Percentiles rank a stretch among this genome's conserved stretches.
These are phyloP conservation scores for Tolypocladium amazonense DNA, from an alignment of 2,329 filamentous ascomycete genomes.

Conservation along the genomic window DNA sequence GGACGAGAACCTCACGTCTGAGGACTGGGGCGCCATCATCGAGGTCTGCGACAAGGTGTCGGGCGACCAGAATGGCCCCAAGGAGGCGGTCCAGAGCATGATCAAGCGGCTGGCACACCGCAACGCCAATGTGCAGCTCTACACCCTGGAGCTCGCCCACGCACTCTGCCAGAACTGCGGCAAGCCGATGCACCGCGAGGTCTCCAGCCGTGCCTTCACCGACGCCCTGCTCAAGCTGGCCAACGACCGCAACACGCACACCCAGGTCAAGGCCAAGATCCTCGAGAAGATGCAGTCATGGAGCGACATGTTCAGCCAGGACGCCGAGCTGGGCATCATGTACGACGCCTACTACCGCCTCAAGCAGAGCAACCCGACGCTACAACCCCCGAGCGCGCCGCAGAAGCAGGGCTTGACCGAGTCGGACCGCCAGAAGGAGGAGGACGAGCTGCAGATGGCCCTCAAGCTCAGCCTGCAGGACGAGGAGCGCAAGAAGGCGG, in stretches of 20 bases:
- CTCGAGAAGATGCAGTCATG: slow-evolving; percentile 93
- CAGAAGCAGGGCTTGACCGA: slow-evolving; percentile 89
- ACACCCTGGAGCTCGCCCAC: slow-evolving; percentile 89
- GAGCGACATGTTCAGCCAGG: slow-evolving; percentile 85
- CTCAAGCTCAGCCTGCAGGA: slow-evolving; percentile 88
- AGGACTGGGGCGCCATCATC: slow-evolving; percentile 59
- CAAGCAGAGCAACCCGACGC: slow-evolving; percentile 73
- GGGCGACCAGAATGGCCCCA: slow-evolving; percentile 48
- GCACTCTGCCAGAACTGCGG: slow-evolving; percentile 89
- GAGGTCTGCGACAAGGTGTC: slow-evolving; percentile 52
- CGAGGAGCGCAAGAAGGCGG: slow-evolving; percentile 52
- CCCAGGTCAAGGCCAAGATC: slow-evolving; percentile 94
- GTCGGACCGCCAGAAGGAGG: slow-evolving; percentile 83
- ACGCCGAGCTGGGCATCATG: slow-evolving; percentile 94
- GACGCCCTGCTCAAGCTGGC: slow-evolving; percentile 86
- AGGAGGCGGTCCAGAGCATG: slow-evolving; percentile 79
- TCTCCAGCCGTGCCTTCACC: slow-evolving; percentile 86
- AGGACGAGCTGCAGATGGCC: slow-evolving; percentile 95
- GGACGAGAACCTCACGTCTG: slow-evolving; percentile 90
- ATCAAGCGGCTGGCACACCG: slow-evolving; percentile 88
- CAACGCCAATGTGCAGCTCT: slow-evolving; percentile 92
- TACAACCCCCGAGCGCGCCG: slow-evolving; percentile 86
- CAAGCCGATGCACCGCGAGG: slow-evolving; percentile 73
- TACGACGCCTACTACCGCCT: slow-evolving; percentile 84
- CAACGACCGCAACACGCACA: slow-evolving; percentile 89